Evolutionary conservation across 768 basidiomycete genomes (phyloP).

Genomic region (Cystobasidiopsis lactophilus): DNA sequence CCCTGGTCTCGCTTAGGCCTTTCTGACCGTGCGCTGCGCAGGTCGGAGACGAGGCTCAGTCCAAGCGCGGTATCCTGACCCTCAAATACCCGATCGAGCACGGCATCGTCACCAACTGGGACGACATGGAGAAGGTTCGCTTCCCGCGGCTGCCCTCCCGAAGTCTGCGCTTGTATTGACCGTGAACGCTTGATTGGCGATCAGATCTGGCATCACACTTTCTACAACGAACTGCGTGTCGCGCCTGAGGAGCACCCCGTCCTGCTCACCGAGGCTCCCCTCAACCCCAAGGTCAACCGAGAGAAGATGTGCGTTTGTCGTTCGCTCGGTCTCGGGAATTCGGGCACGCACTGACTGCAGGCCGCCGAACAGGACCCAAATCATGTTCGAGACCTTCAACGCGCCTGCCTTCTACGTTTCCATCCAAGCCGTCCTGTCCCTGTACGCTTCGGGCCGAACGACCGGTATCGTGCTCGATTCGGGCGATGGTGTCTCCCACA

Average conservation of each 20-base stretch:
- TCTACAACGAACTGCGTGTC: constrained; percentile 86
- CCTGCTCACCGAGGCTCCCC: constrained; percentile 70
- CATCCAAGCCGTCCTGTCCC: constrained; percentile 72
- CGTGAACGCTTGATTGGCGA: background rate
- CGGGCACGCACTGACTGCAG: too few relatives aligned
- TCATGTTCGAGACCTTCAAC: constrained; percentile 94
- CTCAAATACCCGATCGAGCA: constrained; percentile 81
- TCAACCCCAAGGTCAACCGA: constrained; percentile 47
- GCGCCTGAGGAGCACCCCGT: constrained; percentile 84
- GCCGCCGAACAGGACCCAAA: constrained; percentile 48
- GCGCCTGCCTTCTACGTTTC: constrained; percentile 77
- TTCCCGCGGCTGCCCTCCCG: background rate
- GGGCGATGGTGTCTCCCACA: constrained; percentile 88
- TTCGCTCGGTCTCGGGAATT: background rate
- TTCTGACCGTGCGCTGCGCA: background rate
- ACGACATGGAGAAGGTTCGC: constrained; percentile 85
- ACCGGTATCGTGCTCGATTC: constrained; percentile 87
- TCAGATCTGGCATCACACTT: constrained; percentile 48
- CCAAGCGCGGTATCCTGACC: constrained; percentile 82
- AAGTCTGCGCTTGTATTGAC: background rate
- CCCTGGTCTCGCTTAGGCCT: background rate
- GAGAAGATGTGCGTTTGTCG: too few relatives aligned
- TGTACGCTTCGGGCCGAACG: constrained; percentile 85
- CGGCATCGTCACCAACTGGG: constrained; percentile 95
- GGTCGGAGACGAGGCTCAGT: constrained; percentile 72